These are phyloP conservation scores for Xylaria polymorpha DNA, from an alignment of 2,329 filamentous ascomycete species.

Conservation along the genomic window DNA sequence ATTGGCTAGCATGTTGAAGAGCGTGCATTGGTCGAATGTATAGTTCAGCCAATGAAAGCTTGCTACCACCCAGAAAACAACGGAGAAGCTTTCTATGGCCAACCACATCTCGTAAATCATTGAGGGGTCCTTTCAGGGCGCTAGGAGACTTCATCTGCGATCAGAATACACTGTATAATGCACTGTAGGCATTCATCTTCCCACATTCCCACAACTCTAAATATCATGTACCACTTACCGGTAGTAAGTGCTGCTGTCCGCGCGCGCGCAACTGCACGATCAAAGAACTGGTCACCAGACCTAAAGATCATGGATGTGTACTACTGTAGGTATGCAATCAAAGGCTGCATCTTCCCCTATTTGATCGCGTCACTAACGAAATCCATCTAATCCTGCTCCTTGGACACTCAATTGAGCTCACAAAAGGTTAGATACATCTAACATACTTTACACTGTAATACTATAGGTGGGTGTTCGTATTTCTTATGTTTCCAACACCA, in stretches of 20 bases:
- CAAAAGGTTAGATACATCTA: not conserved
- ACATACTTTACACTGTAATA: not conserved
- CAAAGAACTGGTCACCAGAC: not conserved
- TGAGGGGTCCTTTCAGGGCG: constrained; percentile 30
- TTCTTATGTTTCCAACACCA: not conserved
- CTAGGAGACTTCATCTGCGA: constrained; percentile 18
- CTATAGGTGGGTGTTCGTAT: not conserved
- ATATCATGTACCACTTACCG: not conserved
- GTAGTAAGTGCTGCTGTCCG: too few species aligned
- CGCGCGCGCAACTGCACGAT: not conserved
- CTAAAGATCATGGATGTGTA: not conserved
- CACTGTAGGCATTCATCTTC: not conserved
- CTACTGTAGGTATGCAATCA: not conserved
- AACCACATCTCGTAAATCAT: constrained; percentile 18
- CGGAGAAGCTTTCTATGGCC: constrained; percentile 18
- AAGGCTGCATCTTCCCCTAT: not conserved
- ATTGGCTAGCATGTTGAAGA: constrained; percentile 33
- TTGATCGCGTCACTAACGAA: not conserved
- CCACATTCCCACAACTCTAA: constrained; percentile 14
- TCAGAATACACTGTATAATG: not conserved
- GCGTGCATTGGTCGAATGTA: constrained; percentile 30
- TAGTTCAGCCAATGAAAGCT: constrained; percentile 28
- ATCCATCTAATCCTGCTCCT: not conserved
- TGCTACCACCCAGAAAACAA: constrained; percentile 2
- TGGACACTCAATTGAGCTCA: not conserved